Evolutionary conservation across 2,329 filamentous ascomycete species (phyloP), one percentile per base, ranked within the genome.

Genomic region (Aspergillus fumigatus): DNA sequence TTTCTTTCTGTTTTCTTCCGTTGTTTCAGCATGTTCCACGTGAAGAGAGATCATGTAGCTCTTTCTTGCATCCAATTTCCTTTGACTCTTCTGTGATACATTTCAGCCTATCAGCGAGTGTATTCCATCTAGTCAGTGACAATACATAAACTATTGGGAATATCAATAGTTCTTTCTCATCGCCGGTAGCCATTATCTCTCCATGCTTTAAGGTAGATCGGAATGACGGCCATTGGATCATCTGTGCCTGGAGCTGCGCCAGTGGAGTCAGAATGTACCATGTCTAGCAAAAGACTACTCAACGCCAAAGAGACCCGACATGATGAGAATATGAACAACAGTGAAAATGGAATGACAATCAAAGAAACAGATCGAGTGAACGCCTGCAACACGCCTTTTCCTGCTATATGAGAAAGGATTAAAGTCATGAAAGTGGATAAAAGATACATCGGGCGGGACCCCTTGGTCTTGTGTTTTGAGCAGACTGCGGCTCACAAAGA

Each of bases 11-110:
- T 50, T 51, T 45, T 32, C 48, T 53, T 48, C 55, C 48, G 35
- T 29, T 56, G 51, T 56, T 60, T 48, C 56, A 53, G 50, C 55
- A 62, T 62, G n/a, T 17, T 38, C 32, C 32, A 38, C 32, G 14
- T n/a, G 32, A 38, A 32, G 14, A 25, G 38, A 38, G 25, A 29
- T 21, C 50, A 52, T 41, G 50, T 52, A 56, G 23, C 40, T 56
- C 19, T 50, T 52, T 38, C 9, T 50, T 54, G 19, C 14, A 54
- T 54, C 21, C 3, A 23, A 7, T 57, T 53, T 53, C 35, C 25
- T 56, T 59, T 52, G 17, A 54, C 26, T 27, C 17, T 50, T 50
- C 26, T 50, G 29, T 38, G 21, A 23, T 47, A 45, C 41, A 45
- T 45, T 19, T 23, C 21, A 23, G 23, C 19, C 8, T 21, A 21